Evolutionary conservation across 1,284 basidiomycete species (phyloP), one percentile per base, ranked within the genome.

Genomic region (Puccinia sorghi): DNA sequence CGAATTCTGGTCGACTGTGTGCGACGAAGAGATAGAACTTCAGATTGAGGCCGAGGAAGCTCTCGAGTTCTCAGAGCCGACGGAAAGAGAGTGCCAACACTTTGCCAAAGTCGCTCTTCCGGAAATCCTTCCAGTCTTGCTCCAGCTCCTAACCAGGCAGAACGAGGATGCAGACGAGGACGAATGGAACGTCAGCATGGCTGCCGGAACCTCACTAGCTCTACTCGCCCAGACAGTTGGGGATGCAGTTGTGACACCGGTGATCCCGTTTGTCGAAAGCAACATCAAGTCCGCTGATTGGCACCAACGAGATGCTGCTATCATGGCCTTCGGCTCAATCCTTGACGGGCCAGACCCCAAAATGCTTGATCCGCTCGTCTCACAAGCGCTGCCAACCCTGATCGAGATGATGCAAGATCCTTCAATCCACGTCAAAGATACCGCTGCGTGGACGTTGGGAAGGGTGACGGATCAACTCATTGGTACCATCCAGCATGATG

Each of bases 1-100:
- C 81, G 96, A 99, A 84, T 99, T 99, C 86, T 99, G 97, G 96
- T 94, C 94, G 3, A 98, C 96, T 5, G 96, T 99, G 8, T 98
- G 95, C 84, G 96, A 99, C 84, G 93, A 97, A 85, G 96, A 99
- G 85, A 91, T 94, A 64, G 94, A 97, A 81, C 87, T 98, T 77
- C 90, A 91, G n/a, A 89, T 94, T 81, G 94, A 98, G 84, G 92
- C 93, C 0, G 90, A 92, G 81, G 95, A 98, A 87, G 96, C 96
- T 54, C 88, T 89, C 76, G 92, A 94, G 81, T 97, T 93, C 81
- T 93, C 92, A 75, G 96, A 98, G 84, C 86, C 90, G n/a, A 93
- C 94, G 12, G 92, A 93, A 83, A 89, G 90, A 54, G 91, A 93
- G 84, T 94, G 92, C 67, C 92, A 91, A 84, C 90, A 92, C 85